These are phyloP conservation scores for Leishmania gerbilli DNA, from an alignment of 208 protist genomes.

Conservation along the genomic window DNA sequence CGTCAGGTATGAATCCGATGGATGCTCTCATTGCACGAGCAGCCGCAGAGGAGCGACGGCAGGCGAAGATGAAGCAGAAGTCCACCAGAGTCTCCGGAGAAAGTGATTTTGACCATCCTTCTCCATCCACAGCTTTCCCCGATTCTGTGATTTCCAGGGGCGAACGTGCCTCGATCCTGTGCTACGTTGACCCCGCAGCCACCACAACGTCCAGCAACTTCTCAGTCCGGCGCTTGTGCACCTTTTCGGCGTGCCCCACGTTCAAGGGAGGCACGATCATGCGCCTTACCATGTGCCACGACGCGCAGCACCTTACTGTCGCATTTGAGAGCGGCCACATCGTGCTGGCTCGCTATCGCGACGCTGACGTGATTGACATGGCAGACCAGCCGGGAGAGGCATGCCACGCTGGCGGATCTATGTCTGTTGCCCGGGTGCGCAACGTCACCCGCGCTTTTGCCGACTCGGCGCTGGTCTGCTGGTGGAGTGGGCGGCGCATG, in stretches of 20 bases:
- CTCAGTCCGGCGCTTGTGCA: conserved; percentile 24
- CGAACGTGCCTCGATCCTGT: conserved; percentile 24
- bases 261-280: conserved; percentile 84
- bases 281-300: conserved; percentile 53
- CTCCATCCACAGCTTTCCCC: neutral
- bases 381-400: neutral
- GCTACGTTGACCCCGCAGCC: conserved; percentile 19
- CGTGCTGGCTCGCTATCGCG: conserved; percentile 32
- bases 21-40: conserved; percentile 42
- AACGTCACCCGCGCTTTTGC: conserved; percentile 65
- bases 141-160: neutral
- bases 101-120: neutral
- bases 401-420: neutral
- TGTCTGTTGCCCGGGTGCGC: conserved; percentile 20
- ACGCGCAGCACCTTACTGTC: conserved; percentile 38
- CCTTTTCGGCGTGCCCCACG: conserved; percentile 44
- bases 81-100: neutral
- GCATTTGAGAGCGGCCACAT: conserved; percentile 85
- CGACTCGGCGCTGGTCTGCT: conserved; percentile 63
- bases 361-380: neutral
- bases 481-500: conserved; percentile 48
- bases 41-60: conserved; percentile 21
- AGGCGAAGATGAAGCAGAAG: conserved; percentile 1
- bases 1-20: conserved; percentile 35
- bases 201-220: conserved; percentile 9